phyloP scores from a whole-genome alignment of 2,329 filamentous ascomycete genomes.

The Sarocladiaceae sp. region DNA sequence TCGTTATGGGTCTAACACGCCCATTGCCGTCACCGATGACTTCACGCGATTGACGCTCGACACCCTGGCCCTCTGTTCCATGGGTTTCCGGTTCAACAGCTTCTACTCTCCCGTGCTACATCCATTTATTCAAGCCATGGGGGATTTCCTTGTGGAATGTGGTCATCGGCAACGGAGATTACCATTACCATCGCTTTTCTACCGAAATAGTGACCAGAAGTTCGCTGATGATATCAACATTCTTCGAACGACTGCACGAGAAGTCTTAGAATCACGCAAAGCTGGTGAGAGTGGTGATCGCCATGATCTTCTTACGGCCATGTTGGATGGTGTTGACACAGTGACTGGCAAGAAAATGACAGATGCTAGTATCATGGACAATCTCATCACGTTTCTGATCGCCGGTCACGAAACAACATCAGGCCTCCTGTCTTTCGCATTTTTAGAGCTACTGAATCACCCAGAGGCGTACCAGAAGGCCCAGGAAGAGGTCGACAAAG shows the following conservation, averaged over 20 bases:
- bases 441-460: conserved; percentile 62
- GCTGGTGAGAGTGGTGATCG: conserved; percentile 47
- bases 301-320: conserved; percentile 65
- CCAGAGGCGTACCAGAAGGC: conserved; percentile 56
- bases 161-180: conserved; percentile 32
- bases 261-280: conserved; percentile 51
- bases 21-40: conserved; percentile 51
- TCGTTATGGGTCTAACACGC: conserved; percentile 30
- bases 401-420: conserved; percentile 67
- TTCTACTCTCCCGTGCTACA: conserved; percentile 45
- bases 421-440: conserved; percentile 60
- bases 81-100: conserved; percentile 56
- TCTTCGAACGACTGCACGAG: conserved; percentile 37
- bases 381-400: conserved; percentile 70
- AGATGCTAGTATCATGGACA: conserved; percentile 60
- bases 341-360: conserved; percentile 61
- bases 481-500: conserved; percentile 63
- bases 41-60: conserved; percentile 60
- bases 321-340: conserved; percentile 62
- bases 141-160: not conserved
- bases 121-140: conserved; percentile 10
- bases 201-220: conserved; percentile 42
- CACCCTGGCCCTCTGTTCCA: conserved; percentile 44
- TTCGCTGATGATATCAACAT: conserved; percentile 58
- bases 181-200: conserved; percentile 41